Evolutionary conservation across 768 basidiomycete genomes (phyloP).

Genomic region (Solioccasus polychromus): DNA sequence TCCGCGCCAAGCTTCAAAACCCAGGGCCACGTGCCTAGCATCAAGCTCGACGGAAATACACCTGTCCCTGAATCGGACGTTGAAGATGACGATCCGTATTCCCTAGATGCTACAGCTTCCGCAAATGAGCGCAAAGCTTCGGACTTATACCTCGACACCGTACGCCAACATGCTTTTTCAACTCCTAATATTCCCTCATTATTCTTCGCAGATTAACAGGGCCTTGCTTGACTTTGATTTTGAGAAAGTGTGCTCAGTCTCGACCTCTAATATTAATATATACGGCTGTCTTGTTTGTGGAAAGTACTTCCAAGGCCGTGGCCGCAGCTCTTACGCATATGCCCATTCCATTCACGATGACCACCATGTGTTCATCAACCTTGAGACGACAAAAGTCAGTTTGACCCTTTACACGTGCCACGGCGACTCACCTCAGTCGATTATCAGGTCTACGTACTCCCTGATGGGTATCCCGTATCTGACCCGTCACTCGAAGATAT

Average conservation of each 20-base stretch:
- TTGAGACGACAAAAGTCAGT: constrained; percentile 81
- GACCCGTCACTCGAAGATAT: constrained; percentile 98
- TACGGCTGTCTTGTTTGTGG: constrained; percentile 98
- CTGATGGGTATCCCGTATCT: constrained; percentile 94
- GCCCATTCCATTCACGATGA: constrained; percentile 97
- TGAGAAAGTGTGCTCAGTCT: constrained; percentile 97
- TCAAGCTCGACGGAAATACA: constrained; percentile 31
- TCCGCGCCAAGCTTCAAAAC: constrained; percentile 14
- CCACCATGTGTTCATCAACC: constrained; percentile 97
- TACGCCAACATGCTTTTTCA: constrained; percentile 38
- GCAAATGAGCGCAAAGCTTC: constrained; percentile 47
- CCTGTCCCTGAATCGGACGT: constrained; percentile 19
- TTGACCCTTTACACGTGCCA: constrained; percentile 15
- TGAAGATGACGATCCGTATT: constrained; percentile 27
- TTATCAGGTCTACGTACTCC: constrained; percentile 88
- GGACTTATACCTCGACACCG: constrained; percentile 94
- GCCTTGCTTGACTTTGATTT: constrained; percentile 95
- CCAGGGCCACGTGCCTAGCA: constrained; percentile 26
- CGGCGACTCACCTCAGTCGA: constrained; percentile 14
- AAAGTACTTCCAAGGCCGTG: constrained; percentile 98
- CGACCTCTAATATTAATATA: constrained; percentile 92
- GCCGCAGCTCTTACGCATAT: constrained; percentile 91
- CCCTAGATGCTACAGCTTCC: constrained; percentile 23
- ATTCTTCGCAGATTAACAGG: constrained; percentile 73
- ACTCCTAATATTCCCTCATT: constrained; percentile 17